A percentile compares a stretch with the other conserved stretches of the same genome.
phyloP scores from a whole-genome alignment of 2,329 filamentous ascomycete species.

The Neophaeococcomyces aloes region DNA sequence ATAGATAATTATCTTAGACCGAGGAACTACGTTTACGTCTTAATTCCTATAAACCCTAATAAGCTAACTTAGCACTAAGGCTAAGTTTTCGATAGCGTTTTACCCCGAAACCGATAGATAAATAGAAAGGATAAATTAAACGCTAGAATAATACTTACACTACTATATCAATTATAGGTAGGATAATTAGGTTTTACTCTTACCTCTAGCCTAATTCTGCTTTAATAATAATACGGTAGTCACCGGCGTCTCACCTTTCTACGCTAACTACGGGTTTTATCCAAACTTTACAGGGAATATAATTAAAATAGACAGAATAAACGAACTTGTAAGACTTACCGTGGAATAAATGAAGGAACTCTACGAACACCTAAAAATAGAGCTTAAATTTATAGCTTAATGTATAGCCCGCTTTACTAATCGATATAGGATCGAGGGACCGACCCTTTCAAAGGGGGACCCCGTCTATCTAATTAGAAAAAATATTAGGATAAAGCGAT shows the following conservation, averaged over 20 bases:
- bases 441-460: slow-evolving; percentile 3
- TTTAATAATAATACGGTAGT: slow-evolving; percentile 7
- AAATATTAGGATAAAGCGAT: slow-evolving; percentile 14
- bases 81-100: slow-evolving; percentile 9
- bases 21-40: slow-evolving; percentile 8
- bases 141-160: slow-evolving; percentile 8
- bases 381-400: slow-evolving; percentile 8
- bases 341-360: slow-evolving; percentile 3
- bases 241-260: slow-evolving; percentile 9
- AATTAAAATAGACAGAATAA: neutral
- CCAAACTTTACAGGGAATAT: slow-evolving; percentile 2
- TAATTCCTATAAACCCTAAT: slow-evolving; percentile 8
- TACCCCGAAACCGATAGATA: slow-evolving; percentile 9
- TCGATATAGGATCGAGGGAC: slow-evolving; percentile 9
- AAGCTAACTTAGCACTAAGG: slow-evolving; percentile 3
- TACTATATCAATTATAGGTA: slow-evolving; percentile 9
- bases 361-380: slow-evolving; percentile 6
- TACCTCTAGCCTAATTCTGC: slow-evolving; percentile 1
- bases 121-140: slow-evolving; percentile 10
- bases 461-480: slow-evolving; percentile 9
- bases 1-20: slow-evolving; percentile 6
- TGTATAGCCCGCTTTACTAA: slow-evolving; percentile 5
- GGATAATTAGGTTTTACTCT: slow-evolving; percentile 7
- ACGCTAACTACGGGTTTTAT: slow-evolving; percentile 9
- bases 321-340: neutral